Base-by-base conservation (phyloP, 2,329 filamentous ascomycete genomes). In the Monosporascus sp. region DNA sequence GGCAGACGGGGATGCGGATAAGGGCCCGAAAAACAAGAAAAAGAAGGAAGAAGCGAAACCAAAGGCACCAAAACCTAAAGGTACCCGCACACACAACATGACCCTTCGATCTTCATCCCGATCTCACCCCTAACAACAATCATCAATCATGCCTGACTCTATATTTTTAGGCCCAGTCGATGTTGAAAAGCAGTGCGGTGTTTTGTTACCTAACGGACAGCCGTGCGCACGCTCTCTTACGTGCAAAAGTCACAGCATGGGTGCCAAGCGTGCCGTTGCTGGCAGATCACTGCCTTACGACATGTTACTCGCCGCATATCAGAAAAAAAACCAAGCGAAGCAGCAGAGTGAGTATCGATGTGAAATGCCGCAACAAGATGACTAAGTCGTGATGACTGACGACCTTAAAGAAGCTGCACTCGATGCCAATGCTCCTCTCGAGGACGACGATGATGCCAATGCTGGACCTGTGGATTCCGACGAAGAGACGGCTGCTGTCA, bases 261-360 rank as follows among this genome's bases (percentile, higher is more conserved):
- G 92, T 11, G 88, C 92, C 5, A 97, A 97, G 72, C 81, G 92
- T 61, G 88, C 88, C 1, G 92, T 97, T 3, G 88, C 90, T 5
- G 92, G 92, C 1, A 81, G 92, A 56, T 94, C 89, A 45, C 73
- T 96, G 55, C 92, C 92, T 1, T 97, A 97, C 66, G 91, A 96
- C 69, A 94, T 96, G 87, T 76, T 97, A 39, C 79, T 97, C 38
- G 85, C 88, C 15, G 87, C 88, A 7, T 94, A 94, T 65, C 89
- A 94, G 70, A 97, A 97, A 80, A 97, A 97, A 78, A 99, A 99
- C 64, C 94, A 97, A 70, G 94, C 94, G 22, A 96, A 96, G 66
- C 90, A 96, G 74, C 94, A 97, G 71, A 96, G 90, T 92, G 78
- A 73, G 87, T 80, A 45, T 49, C 43, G 17, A 24, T 44, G 41